phyloP scores from a whole-genome alignment of 1,139 yeast species.

The Debaryomyces singareniensis region DNA sequence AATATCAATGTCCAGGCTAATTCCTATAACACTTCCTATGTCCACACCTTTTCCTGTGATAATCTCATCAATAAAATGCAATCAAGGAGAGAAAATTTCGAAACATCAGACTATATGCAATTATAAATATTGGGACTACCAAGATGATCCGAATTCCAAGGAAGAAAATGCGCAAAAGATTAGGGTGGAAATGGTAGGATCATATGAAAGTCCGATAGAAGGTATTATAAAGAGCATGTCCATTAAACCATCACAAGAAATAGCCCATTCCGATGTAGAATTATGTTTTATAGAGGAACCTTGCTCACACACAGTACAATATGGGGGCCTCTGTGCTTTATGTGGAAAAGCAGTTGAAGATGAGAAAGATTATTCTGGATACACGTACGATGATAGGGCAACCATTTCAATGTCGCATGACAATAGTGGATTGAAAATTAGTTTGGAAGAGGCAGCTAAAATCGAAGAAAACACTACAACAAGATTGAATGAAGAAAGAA shows the following conservation, averaged over 20 bases:
- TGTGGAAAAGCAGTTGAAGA: slow-evolving; percentile 87
- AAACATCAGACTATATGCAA: slow-evolving; percentile 53
- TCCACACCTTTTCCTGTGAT: slow-evolving; percentile 67
- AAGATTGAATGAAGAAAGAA: slow-evolving; percentile 54
- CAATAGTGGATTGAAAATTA: slow-evolving; percentile 77
- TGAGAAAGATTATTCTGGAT: slow-evolving; percentile 74
- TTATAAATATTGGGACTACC: slow-evolving; percentile 65
- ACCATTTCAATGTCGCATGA: slow-evolving; percentile 89
- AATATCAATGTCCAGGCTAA: slow-evolving; percentile 21
- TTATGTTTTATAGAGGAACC: slow-evolving; percentile 67
- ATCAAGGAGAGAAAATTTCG: slow-evolving; percentile 38
- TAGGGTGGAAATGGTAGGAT: slow-evolving; percentile 56
- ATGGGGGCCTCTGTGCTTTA: slow-evolving; percentile 90
- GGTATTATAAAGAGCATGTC: slow-evolving; percentile 55
- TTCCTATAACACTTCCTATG: slow-evolving; percentile 40
- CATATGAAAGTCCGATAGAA: slow-evolving; percentile 78
- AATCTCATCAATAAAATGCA: slow-evolving; percentile 44
- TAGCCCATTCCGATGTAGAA: slow-evolving; percentile 42
- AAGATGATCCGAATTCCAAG: slow-evolving; percentile 49
- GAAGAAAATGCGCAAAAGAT: slow-evolving; percentile 39
- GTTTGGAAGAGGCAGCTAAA: slow-evolving; percentile 78
- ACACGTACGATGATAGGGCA: slow-evolving; percentile 67
- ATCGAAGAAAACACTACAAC: slow-evolving; percentile 66
- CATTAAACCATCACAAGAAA: slow-evolving; percentile 53
- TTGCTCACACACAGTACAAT: slow-evolving; percentile 92